A percentile compares a stretch with the other conserved stretches of the same genome.
phyloP scores from a whole-genome alignment of 768 basidiomycete genomes.

The Boletus tylopilopsis region DNA sequence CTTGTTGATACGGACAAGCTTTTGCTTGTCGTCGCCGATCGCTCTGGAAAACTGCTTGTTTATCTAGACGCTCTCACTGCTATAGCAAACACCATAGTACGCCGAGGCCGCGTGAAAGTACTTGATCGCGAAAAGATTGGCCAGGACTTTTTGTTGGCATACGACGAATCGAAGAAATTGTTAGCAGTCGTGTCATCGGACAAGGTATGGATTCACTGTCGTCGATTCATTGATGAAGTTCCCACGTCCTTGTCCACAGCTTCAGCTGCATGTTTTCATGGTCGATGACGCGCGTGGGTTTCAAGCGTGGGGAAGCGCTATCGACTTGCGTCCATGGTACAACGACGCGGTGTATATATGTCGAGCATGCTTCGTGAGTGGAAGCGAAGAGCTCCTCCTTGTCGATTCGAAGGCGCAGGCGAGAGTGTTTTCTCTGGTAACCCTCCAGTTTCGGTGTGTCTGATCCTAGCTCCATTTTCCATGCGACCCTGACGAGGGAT shows the following conservation, averaged over 20 bases:
- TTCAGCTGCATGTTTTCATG: conserved; percentile 42
- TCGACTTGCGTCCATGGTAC: conserved; percentile 46
- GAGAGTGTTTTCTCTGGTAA: conserved; percentile 52
- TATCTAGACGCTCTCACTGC: conserved; percentile 35
- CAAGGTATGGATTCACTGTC: conserved; percentile 31
- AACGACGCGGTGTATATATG: conserved; percentile 24
- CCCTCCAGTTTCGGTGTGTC: conserved; percentile 33
- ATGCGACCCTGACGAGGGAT: not conserved
- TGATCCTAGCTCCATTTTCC: not conserved
- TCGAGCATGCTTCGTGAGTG: conserved; percentile 42
- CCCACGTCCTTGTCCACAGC: conserved; percentile 11
- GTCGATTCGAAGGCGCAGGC: conserved; percentile 42
- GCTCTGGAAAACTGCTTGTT: conserved; percentile 32
- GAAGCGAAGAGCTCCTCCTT: conserved; percentile 50
- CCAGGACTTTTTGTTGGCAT: conserved; percentile 41
- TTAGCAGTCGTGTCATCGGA: conserved; percentile 42
- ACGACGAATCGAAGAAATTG: conserved; percentile 49
- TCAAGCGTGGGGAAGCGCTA: conserved; percentile 38
- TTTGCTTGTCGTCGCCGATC: conserved; percentile 40
- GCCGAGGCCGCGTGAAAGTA: conserved; percentile 23
- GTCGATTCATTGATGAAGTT: not conserved
- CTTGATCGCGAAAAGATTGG: conserved; percentile 48
- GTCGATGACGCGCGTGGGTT: conserved; percentile 45
- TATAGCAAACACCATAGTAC: conserved; percentile 32
- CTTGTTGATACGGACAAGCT: conserved; percentile 39